phyloP scores from a whole-genome alignment of 108 stramenopile species.

The Cyclostephanos tholiformis region DNA sequence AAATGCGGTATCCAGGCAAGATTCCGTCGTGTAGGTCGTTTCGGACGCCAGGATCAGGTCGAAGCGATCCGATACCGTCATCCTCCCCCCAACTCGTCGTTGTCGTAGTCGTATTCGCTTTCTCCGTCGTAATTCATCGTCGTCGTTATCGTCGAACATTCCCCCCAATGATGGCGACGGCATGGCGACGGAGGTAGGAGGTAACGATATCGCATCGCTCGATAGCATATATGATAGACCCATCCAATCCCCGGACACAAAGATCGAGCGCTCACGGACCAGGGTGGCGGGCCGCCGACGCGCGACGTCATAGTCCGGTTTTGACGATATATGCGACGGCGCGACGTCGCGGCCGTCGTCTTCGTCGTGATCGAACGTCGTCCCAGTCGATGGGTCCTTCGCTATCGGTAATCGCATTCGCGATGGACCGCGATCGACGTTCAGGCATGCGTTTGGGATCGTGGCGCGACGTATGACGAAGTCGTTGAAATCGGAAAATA shows the following conservation, averaged over 20 bases:
- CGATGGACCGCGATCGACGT: slow-evolving; percentile 25
- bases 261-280: slow-evolving; percentile 39
- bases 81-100: neutral
- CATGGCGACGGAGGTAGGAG: neutral
- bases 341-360: neutral
- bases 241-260: slow-evolving; percentile 77
- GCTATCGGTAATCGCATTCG: neutral
- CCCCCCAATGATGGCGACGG: neutral
- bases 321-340: neutral
- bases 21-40: slow-evolving; percentile 70
- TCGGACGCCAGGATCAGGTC: slow-evolving; percentile 84
- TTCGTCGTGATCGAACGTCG: neutral
- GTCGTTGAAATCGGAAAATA: slow-evolving; percentile 71
- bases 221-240: slow-evolving; percentile 54
- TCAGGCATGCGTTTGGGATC: slow-evolving; percentile 58
- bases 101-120: neutral
- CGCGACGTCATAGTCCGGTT: neutral
- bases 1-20: slow-evolving; percentile 71
- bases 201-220: slow-evolving; percentile 4
- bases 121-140: neutral
- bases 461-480: slow-evolving; percentile 65
- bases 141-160: neutral
- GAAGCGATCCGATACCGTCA: slow-evolving; percentile 40
- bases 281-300: neutral
- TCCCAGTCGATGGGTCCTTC: slow-evolving; percentile 10